These are phyloP conservation scores for Paracamarosporium sp. DNA, from an alignment of 2,329 filamentous ascomycete genomes.

Conservation along the genomic window DNA sequence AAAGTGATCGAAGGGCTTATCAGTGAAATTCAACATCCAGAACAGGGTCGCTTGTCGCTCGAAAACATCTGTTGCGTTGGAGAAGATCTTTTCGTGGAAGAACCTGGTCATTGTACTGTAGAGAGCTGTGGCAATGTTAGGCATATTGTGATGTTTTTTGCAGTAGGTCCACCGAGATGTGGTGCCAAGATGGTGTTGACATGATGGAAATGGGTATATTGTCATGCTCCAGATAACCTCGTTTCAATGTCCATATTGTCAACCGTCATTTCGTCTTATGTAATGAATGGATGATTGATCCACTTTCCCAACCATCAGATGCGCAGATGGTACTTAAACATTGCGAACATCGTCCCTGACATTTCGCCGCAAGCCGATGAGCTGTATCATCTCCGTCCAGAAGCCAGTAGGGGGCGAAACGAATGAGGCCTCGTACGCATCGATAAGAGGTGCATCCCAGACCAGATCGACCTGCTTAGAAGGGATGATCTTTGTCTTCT, in stretches of 20 bases:
- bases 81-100: neutral
- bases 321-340: neutral
- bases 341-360: slow-evolving; percentile 15
- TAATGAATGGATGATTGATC: neutral
- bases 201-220: slow-evolving; percentile 22
- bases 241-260: neutral
- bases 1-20: neutral
- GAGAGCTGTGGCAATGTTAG: neutral
- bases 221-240: neutral
- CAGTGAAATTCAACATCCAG: neutral
- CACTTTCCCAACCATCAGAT: neutral
- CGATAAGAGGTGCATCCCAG: slow-evolving; percentile 49
- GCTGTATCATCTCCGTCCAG: slow-evolving; percentile 46
- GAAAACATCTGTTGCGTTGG: neutral
- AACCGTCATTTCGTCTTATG: neutral
- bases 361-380: slow-evolving; percentile 40
- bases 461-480: slow-evolving; percentile 59
- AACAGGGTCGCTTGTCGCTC: neutral
- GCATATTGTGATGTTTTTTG: neutral
- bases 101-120: neutral
- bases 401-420: slow-evolving; percentile 42
- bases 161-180: neutral
- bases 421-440: slow-evolving; percentile 52
- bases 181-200: neutral
- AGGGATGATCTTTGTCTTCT: slow-evolving; percentile 62